phyloP scores from a whole-genome alignment of 768 basidiomycete species.

The Xerocomellus chrysenteron region DNA sequence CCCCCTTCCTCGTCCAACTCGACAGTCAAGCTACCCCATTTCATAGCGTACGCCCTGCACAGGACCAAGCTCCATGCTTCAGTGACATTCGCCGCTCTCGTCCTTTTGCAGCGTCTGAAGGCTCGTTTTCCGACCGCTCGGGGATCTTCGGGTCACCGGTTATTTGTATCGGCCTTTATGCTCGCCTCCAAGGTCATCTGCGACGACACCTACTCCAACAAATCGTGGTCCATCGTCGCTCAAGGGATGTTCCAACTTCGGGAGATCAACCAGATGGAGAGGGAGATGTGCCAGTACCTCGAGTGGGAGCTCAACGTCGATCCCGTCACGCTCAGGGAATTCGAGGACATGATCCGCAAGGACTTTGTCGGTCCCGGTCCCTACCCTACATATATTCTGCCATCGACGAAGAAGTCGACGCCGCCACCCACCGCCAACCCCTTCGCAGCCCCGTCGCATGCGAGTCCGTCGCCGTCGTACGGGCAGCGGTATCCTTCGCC shows the following conservation, averaged over 20 bases:
- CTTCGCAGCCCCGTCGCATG: conserved; percentile 32
- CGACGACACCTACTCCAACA: conserved; percentile 93
- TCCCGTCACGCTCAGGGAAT: conserved; percentile 54
- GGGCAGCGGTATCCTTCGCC: conserved; percentile 33
- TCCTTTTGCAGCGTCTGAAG: conserved; percentile 66
- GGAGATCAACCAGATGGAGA: conserved; percentile 81
- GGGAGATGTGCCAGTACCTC: conserved; percentile 82
- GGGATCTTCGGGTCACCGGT: conserved; percentile 68
- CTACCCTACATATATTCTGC: conserved; percentile 63
- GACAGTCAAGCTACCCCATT: conserved; percentile 45
- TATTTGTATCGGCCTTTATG: conserved; percentile 76
- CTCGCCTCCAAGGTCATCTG: conserved; percentile 79
- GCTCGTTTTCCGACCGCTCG: conserved; percentile 73
- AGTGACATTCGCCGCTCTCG: conserved; percentile 40
- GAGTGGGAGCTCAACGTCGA: conserved; percentile 90
- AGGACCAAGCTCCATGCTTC: conserved; percentile 60
- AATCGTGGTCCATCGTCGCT: conserved; percentile 88
- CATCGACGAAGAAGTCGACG: conserved; percentile 61
- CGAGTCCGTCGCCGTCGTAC: conserved; percentile 29
- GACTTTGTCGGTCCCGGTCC: conserved; percentile 59
- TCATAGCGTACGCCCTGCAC: conserved; percentile 68
- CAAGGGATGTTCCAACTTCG: conserved; percentile 79
- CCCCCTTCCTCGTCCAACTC: conserved; percentile 48
- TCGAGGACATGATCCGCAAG: conserved; percentile 56
- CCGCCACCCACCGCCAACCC: conserved; percentile 35